These are phyloP conservation scores for Neonothopanus nambi DNA, from an alignment of 1,284 basidiomycete species.

Conservation along the genomic window DNA sequence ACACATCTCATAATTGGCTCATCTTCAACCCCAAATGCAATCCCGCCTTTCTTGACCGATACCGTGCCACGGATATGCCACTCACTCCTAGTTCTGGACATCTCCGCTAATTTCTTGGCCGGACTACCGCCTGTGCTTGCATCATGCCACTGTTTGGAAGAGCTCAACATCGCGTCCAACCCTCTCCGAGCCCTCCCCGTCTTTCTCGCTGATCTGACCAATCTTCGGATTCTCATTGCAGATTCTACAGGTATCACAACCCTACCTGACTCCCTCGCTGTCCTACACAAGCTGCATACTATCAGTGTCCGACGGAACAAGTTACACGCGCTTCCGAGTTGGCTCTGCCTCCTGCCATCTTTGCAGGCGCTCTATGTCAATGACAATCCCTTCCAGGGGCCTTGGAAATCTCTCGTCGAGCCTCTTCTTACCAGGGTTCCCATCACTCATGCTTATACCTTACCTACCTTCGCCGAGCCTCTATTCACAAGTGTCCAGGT, in stretches of 20 bases:
- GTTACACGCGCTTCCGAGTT: slow-evolving; percentile 87
- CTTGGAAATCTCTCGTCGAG: slow-evolving; percentile 87
- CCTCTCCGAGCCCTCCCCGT: slow-evolving; percentile 82
- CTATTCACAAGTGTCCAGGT: slow-evolving; percentile 45
- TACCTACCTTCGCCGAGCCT: slow-evolving; percentile 62
- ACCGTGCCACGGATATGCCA: slow-evolving; percentile 70
- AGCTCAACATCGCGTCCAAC: slow-evolving; percentile 92
- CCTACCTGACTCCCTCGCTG: slow-evolving; percentile 68
- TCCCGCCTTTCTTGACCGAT: slow-evolving; percentile 71
- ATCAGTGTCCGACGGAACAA: slow-evolving; percentile 88
- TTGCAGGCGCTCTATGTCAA: slow-evolving; percentile 90
- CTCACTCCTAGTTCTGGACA: slow-evolving; percentile 86
- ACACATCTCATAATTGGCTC: slow-evolving; percentile 87
- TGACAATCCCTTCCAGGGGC: slow-evolving; percentile 90
- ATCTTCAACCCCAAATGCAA: slow-evolving; percentile 71
- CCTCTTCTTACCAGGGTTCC: slow-evolving; percentile 70
- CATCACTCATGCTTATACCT: slow-evolving; percentile 60
- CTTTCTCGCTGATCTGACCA: slow-evolving; percentile 75
- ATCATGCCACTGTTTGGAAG: slow-evolving; percentile 81
- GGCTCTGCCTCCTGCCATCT: slow-evolving; percentile 84
- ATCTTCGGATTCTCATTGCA: slow-evolving; percentile 85
- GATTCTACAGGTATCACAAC: slow-evolving; percentile 83
- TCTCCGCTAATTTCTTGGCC: slow-evolving; percentile 83
- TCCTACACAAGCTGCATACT: slow-evolving; percentile 80
- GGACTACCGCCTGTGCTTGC: slow-evolving; percentile 80